Evolutionary conservation across 257 asterid genomes (phyloP), one percentile per base, ranked within the genome.

Genomic region (Orobanche coerulescens): DNA sequence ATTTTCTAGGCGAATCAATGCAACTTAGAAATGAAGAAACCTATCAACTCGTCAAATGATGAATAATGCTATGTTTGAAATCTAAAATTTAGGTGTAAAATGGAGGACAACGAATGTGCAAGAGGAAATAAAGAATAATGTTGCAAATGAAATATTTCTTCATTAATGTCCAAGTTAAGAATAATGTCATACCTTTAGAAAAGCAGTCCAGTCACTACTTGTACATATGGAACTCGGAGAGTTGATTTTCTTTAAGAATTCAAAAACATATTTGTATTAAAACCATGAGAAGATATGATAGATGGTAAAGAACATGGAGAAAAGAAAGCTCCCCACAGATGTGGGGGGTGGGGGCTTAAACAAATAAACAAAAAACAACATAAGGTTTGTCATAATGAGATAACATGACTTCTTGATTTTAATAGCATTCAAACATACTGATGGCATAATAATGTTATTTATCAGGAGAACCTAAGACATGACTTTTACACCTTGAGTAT

Each of bases 211-310:
- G 72, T 86, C 97, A 60, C 81, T 83, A 74, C 68, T 81, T 40
- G 89, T 84, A 72, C 89, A 86, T 58, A 78, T 74, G 57, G 97
- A 81, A 73, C 91, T 86, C 57, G 98, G 95, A 57, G 95, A 88
- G 80, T 92, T 86, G 79, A 92, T 82, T 83, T 92, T 92, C 98
- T 92, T 75, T 33, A 47, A 68, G 58, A 66, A 72, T 52, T 63
- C 15, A 49, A 73, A 69, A 53, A 61, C 24, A 57, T 23, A 61
- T 64, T 31, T 16, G 55, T 33, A 42, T 76, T 56, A 69, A 53
- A 69, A 71, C 46, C 48, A 39, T 15, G 52, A 24, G 58, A 60
- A 37, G 31, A 62, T 33, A 54, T 44, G 49, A 25, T 14, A 23
- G 33, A 33, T 42, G 54, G 30, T 55, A 69, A n/a, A 39, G 44